phyloP scores from a whole-genome alignment of 2,329 filamentous ascomycete genomes.

The Venturiaceae sp. region DNA sequence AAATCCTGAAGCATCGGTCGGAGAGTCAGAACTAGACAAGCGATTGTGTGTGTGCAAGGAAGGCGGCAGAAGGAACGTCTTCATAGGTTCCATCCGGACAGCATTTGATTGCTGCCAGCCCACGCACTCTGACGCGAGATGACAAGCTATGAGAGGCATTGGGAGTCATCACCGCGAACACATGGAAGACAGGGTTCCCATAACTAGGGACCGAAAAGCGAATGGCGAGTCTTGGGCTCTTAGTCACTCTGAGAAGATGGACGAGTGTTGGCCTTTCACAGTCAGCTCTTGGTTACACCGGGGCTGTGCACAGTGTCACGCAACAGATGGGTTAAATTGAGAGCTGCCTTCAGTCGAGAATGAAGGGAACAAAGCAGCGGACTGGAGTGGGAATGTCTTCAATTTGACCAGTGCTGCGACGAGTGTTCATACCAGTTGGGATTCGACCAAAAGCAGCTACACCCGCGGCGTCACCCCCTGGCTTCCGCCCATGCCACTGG shows the following conservation, averaged over 20 bases:
- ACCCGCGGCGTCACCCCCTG: background rate
- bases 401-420: background rate
- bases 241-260: background rate
- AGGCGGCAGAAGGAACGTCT: background rate
- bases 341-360: background rate
- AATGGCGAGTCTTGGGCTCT: background rate
- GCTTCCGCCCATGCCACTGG: background rate
- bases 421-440: background rate
- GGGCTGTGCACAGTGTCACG: background rate
- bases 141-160: background rate
- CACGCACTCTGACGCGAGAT: conserved; percentile 2
- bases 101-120: background rate
- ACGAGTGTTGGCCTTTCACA: background rate
- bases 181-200: background rate
- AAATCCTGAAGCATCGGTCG: too few relatives aligned
- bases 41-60: background rate
- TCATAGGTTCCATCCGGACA: background rate
- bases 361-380: background rate
- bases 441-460: background rate
- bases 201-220: background rate
- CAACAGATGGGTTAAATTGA: background rate
- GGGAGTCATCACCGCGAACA: background rate
- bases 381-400: background rate
- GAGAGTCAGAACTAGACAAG: too few relatives aligned
- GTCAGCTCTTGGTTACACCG: background rate